Evolutionary conservation across 257 asterid genomes (phyloP).

Genomic region (Plantago elongata): DNA sequence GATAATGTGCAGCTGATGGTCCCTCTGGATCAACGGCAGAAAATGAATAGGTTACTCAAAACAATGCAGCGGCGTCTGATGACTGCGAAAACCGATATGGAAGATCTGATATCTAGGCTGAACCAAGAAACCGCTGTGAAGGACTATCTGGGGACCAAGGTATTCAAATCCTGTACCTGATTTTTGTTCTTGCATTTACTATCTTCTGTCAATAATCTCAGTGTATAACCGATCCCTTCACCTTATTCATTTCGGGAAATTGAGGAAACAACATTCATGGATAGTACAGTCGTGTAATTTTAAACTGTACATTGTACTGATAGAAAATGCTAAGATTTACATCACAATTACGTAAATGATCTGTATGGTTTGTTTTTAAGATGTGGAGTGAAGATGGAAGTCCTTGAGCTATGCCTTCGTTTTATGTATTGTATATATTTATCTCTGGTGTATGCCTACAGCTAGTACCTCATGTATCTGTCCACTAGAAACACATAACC

Average conservation of each 20-base stretch:
- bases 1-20: conserved; percentile 64
- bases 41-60: conserved; percentile 60
- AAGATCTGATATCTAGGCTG: conserved; percentile 93
- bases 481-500: not conserved
- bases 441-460: not conserved
- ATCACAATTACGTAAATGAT: not conserved
- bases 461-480: not conserved
- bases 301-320: too few relatives aligned
- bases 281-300: too few relatives aligned
- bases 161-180: conserved; percentile 27
- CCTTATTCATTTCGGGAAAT: too few relatives aligned
- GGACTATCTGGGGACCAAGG: conserved; percentile 93
- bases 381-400: conserved; percentile 9
- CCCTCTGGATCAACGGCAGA: conserved; percentile 83
- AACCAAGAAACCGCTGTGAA: conserved; percentile 91
- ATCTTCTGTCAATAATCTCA: too few relatives aligned
- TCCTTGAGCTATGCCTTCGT: not conserved
- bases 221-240: too few relatives aligned
- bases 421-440: not conserved
- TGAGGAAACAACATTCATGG: too few relatives aligned
- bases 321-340: too few relatives aligned
- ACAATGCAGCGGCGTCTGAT: conserved; percentile 72
- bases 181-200: not conserved
- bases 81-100: conserved; percentile 93
- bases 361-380: conserved; percentile 2